These are phyloP conservation scores for Yamadazyma diospyri DNA, from an alignment of 1,139 yeast species.

Conservation along the genomic window DNA sequence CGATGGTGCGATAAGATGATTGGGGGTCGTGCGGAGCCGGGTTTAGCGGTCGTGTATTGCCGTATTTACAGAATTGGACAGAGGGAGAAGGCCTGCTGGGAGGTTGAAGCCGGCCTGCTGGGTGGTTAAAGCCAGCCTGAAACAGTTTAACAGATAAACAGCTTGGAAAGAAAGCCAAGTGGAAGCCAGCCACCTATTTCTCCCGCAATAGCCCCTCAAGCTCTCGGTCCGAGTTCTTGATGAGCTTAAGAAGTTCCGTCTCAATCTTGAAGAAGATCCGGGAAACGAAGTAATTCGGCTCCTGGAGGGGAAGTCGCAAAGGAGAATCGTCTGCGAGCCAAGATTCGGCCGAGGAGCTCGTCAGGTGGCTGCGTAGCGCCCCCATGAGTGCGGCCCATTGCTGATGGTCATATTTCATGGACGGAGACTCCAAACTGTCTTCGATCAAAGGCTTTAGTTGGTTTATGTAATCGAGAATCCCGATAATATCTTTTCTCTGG, in stretches of 20 bases:
- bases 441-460: slow-evolving; percentile 26
- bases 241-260: slow-evolving; percentile 17
- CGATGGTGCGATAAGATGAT: no score
- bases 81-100: no score
- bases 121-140: no score
- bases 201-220: slow-evolving; percentile 7
- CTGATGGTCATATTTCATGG: slow-evolving; percentile 27
- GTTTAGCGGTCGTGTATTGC: no score
- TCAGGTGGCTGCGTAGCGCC: slow-evolving; percentile 7
- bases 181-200: no score
- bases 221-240: slow-evolving; percentile 16
- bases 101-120: no score
- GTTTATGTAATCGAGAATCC: slow-evolving; percentile 19
- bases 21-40: no score
- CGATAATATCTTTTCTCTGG: slow-evolving; percentile 16
- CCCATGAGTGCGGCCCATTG: slow-evolving; percentile 29
- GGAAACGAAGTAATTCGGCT: slow-evolving; percentile 59
- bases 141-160: no score
- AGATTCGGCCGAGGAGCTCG: slow-evolving; percentile 9
- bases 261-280: slow-evolving; percentile 34
- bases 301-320: slow-evolving; percentile 59
- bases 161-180: no score
- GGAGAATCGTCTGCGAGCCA: slow-evolving; percentile 69
- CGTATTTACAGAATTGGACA: no score
- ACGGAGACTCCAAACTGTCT: slow-evolving; percentile 31